Evolutionary conservation across 371 early-diverging fungal genomes (phyloP).

Genomic region (Lichtheimia ornata): DNA sequence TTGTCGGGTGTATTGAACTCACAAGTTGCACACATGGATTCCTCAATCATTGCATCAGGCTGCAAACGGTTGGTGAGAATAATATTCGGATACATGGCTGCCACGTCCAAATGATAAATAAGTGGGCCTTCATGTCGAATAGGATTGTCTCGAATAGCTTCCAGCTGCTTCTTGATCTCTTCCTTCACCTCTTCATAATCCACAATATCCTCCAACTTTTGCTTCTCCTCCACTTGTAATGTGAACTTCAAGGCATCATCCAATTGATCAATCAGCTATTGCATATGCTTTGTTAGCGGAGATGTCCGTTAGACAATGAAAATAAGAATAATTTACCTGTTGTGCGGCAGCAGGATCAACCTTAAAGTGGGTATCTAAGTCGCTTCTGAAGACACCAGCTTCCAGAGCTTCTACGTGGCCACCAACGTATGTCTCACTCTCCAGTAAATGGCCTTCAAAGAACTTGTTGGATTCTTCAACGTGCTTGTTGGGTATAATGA

Average conservation of each 20-base stretch:
- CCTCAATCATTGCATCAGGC: conserved; percentile 96
- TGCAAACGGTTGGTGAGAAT: conserved; percentile 99
- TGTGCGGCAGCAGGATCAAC: conserved; percentile 79
- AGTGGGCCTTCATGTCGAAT: conserved; percentile 80
- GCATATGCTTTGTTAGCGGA: neutral
- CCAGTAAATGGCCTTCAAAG: conserved; percentile 91
- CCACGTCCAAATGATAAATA: conserved; percentile 99
- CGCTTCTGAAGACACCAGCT: conserved; percentile 98
- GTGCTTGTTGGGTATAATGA: conserved; percentile 98
- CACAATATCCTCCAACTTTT: conserved; percentile 64
- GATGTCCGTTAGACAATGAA: neutral
- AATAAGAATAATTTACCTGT: conserved; percentile 42
- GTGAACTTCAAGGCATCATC: conserved; percentile 92
- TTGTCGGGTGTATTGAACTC: conserved; percentile 91
- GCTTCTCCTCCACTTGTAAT: conserved; percentile 81
- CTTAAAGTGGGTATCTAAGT: conserved; percentile 90
- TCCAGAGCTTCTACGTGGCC: conserved; percentile 99
- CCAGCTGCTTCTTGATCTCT: conserved; percentile 48
- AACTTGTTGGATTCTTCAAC: conserved; percentile 71
- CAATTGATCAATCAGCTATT: conserved; percentile 84
- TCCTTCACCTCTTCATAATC: conserved; percentile 78
- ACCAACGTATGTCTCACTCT: conserved; percentile 98
- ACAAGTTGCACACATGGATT: conserved; percentile 92
- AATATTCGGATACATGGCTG: conserved; percentile 99
- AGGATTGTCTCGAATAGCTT: conserved; percentile 73